Base-by-base conservation (phyloP, 2,329 filamentous ascomycete species). In the Ophiostoma triangulosporum region DNA sequence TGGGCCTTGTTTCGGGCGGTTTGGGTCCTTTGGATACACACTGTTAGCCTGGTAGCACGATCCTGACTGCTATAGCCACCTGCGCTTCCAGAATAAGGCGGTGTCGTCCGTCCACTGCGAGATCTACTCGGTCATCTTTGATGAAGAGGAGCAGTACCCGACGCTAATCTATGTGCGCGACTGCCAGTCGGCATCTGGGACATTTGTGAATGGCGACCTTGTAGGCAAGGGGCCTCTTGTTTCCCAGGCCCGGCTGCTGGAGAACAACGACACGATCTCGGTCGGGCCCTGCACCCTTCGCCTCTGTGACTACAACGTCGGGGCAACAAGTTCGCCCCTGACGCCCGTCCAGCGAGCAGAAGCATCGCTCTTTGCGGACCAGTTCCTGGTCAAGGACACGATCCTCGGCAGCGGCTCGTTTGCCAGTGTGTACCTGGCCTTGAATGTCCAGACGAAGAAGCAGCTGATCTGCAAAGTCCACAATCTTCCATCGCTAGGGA, bases 391-490 rank as follows among this genome's bases (percentile, higher is more conserved):
- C 27, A 74, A 68, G 1, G 62, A 70, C 38, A 72, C 73, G 9
- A 62, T 71, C 3, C 67, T 84, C 24, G 80, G 81, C 4, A 61
- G 65, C 32, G 81, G 81, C 6, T 70, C 68, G 2, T 72, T 72
- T 60, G 77, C 76, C 8, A 66, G 66, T 40, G 76, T 84, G 3
- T 72, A 76, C 53, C 67, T 82, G 9, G 78, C 75, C 5, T 62
- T 73, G 3, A 72, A 85, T 15, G 63, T 68, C 24, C 64, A 64
- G 6, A 77, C 74, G 0, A 70, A 72, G 35, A 73, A 71, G 53
- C 84, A 88, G 60, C 58, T 86, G 20, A 83, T 82, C 11, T 88
- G 84, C 69, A 88, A 88, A 60, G 65, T 86, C 8, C 69, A 86
- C 51, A 69, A 77, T 52, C 61, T 84, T 2, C 67, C 69, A 31